These are phyloP conservation scores for Abrus precatorius DNA, from an alignment of 306 rosid genomes.

Conservation along the genomic window DNA sequence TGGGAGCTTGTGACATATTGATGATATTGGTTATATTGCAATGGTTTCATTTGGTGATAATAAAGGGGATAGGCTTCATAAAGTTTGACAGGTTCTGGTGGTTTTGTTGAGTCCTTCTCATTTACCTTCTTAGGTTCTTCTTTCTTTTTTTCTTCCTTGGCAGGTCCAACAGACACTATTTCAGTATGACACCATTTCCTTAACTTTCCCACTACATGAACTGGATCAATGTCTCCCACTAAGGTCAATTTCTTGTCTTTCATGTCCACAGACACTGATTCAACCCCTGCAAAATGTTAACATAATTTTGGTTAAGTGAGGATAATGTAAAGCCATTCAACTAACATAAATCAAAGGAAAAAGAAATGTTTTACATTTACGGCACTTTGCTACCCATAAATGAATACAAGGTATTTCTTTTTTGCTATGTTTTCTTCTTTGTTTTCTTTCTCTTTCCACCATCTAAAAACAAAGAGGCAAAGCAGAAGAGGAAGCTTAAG, in stretches of 20 bases:
- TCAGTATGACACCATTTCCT: conserved; percentile 56
- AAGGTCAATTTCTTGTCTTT: conserved; percentile 69
- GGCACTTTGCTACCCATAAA: too few relatives aligned
- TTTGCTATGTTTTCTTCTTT: too few relatives aligned
- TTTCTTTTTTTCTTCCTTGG: conserved; percentile 64
- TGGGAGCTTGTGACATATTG: conserved; percentile 40
- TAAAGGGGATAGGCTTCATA: conserved; percentile 7
- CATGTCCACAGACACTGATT: conserved; percentile 62
- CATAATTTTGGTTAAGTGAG: too few relatives aligned
- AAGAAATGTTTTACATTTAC: too few relatives aligned
- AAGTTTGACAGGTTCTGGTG: background rate
- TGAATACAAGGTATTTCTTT: too few relatives aligned
- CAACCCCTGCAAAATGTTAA: conserved; percentile 48
- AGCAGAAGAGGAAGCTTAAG: too few relatives aligned
- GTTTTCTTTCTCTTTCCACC: too few relatives aligned
- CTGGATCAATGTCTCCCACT: conserved; percentile 64
- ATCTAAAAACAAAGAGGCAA: too few relatives aligned
- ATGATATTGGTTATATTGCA: background rate
- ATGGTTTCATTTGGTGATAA: conserved; percentile 31
- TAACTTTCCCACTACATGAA: conserved; percentile 55
- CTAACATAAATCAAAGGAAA: too few relatives aligned
- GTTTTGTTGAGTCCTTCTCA: background rate
- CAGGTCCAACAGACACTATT: conserved; percentile 57
- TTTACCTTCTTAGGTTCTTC: too few relatives aligned
- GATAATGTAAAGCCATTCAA: too few relatives aligned